Conservation (phyloP, 2,329 filamentous ascomycete species). For the Colletotrichum sp. region DNA sequence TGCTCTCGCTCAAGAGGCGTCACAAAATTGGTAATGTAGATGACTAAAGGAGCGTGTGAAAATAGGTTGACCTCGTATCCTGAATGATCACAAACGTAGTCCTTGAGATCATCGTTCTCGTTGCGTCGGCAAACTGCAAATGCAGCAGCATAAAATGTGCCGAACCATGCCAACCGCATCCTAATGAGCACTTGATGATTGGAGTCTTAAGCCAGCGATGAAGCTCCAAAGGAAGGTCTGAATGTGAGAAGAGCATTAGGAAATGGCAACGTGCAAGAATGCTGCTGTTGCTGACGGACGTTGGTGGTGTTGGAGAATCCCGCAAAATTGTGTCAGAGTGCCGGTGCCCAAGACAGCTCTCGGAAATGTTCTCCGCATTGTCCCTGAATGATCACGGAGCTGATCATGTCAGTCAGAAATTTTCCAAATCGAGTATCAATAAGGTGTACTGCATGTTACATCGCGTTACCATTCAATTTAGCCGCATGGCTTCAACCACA, state of each 20-base stretch:
- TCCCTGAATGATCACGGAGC: background rate
- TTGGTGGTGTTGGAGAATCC: background rate
- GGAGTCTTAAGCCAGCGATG: background rate
- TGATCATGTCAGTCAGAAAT: background rate
- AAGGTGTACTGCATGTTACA: background rate
- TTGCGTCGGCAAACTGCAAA: background rate
- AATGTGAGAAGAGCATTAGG: background rate
- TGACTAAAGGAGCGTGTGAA: conserved; percentile 40
- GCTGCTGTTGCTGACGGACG: background rate
- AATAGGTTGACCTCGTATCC: conserved; percentile 34
- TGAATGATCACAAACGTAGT: conserved; percentile 32
- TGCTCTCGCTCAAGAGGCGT: conserved; percentile 37
- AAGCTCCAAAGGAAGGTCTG: background rate
- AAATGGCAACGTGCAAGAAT: background rate
- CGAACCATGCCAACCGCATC: background rate
- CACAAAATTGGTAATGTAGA: conserved; percentile 42
- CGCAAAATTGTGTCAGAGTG: background rate
- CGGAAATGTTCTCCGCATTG: background rate
- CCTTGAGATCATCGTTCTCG: background rate
- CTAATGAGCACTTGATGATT: background rate
- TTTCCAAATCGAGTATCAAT: background rate
- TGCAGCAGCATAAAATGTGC: background rate
- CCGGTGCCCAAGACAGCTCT: background rate
- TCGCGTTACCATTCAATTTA: background rate
- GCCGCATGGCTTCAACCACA: background rate